A percentile compares a stretch with the other conserved stretches of the same genome.
These are phyloP conservation scores for Jaminaea rosea DNA, from an alignment of 1,284 basidiomycete species.

Conservation along the genomic window DNA sequence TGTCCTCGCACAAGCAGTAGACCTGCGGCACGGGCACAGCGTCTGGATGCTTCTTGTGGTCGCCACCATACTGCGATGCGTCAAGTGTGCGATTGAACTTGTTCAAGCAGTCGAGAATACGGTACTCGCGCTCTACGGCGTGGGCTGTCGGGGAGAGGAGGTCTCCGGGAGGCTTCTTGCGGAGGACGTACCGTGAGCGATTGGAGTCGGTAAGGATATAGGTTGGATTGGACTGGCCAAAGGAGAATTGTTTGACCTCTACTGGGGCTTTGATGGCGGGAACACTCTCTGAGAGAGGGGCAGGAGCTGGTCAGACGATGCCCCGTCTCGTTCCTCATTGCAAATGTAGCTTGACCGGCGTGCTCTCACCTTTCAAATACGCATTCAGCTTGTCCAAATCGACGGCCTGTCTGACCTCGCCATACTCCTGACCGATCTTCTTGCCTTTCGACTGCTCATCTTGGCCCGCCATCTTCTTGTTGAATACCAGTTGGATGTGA, in stretches of 20 bases:
- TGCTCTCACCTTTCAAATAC: conserved; percentile 53
- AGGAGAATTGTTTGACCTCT: conserved; percentile 79
- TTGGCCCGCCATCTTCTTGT: too few relatives aligned
- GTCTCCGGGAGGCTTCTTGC: conserved; percentile 84
- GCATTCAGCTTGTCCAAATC: conserved; percentile 24
- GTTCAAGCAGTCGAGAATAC: conserved; percentile 59
- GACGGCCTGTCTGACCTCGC: conserved; percentile 22
- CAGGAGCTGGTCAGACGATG: neutral
- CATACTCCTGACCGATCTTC: conserved; percentile 27
- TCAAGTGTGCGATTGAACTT: conserved; percentile 11
- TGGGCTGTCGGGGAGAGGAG: conserved; percentile 82
- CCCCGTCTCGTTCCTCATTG: neutral
- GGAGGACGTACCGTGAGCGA: conserved; percentile 69
- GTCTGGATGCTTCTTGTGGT: conserved; percentile 34
- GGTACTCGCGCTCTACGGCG: conserved; percentile 85
- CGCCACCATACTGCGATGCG: neutral
- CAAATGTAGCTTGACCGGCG: neutral
- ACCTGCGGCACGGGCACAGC: conserved; percentile 77
- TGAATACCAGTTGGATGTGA: too few relatives aligned
- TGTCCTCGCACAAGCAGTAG: conserved; percentile 63
- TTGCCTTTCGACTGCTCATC: conserved; percentile 1
- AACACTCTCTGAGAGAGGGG: conserved; percentile 51
- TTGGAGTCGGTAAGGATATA: conserved; percentile 73
- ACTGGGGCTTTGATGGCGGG: conserved; percentile 60
- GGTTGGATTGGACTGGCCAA: conserved; percentile 70